phyloP scores from a whole-genome alignment of 2,329 filamentous ascomycete species.

The Emmonsia crescens region DNA sequence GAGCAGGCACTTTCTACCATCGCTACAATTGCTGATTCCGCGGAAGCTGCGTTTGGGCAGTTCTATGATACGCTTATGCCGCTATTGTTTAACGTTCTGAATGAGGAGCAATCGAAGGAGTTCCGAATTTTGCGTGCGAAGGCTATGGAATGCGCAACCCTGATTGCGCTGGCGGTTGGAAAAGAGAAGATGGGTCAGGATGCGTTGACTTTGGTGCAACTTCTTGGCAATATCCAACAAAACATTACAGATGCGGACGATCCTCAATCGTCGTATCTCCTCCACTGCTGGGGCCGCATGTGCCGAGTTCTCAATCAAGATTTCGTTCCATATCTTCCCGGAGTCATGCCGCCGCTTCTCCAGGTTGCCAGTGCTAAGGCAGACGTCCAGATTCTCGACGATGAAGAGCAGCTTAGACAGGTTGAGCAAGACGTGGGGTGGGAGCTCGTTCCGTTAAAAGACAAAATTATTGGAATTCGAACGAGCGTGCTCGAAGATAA shows the following conservation, averaged over 20 bases:
- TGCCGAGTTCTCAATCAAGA: conserved; percentile 83
- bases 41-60: conserved; percentile 84
- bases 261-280: conserved; percentile 89
- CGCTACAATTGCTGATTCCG: conserved; percentile 96
- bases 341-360: conserved; percentile 87
- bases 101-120: conserved; percentile 85
- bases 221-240: conserved; percentile 77
- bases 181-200: conserved; percentile 84
- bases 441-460: conserved; percentile 93
- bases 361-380: conserved; percentile 90
- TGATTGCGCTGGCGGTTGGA: conserved; percentile 87
- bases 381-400: conserved; percentile 90
- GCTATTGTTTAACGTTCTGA: conserved; percentile 76
- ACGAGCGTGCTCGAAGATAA: conserved; percentile 96
- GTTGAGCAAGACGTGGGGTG: conserved; percentile 93
- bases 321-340: conserved; percentile 84
- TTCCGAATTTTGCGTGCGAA: conserved; percentile 85
- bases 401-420: conserved; percentile 85
- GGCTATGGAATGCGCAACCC: conserved; percentile 96
- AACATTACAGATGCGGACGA: conserved; percentile 85
- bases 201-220: conserved; percentile 74
- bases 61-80: conserved; percentile 98
- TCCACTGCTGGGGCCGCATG: conserved; percentile 99
- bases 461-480: conserved; percentile 96
- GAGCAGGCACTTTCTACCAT: conserved; percentile 97